Base-by-base conservation (phyloP, 495 filamentous ascomycete genomes). In the Neurospora discreta region DNA sequence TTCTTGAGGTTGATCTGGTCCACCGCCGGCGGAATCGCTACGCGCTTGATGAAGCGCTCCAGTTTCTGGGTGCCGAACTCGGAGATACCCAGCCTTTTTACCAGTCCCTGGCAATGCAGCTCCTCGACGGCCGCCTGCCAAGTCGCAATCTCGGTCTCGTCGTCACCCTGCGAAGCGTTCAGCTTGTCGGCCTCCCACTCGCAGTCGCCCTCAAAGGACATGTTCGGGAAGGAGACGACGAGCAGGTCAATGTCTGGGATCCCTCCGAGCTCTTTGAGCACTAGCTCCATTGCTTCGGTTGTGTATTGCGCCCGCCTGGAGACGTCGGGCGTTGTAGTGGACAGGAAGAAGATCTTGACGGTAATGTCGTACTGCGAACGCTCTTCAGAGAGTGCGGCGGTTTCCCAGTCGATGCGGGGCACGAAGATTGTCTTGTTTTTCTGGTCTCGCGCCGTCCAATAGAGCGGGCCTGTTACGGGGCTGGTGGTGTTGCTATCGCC, bases 1-100 rank as follows among this genome's bases (percentile, higher is more conserved):
- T 98, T 94, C 75, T 93, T 91, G 68, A 97, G 87, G 80, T 98
- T 98, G 85, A 99, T 96, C 87, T 99, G 95, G 81, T 98, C 88
- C 33, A 98, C 95, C 3, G 88, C 84, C 11, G 95, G 96, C 75
- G 89, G 90, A 65, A 97, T 83, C 58, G 82, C 85, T 23, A 92
- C 91, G 67, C 86, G 82, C 38, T 80, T 73, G 18, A 88, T 71
- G 70, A 88, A 85, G 10, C 87, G 84, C 3, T 86, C 80, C 46
- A 99, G 81, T 68, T 95, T 89, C 78, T 94, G 90, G 68, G 86
- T 91, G 39, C 95, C 93, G 78, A 97, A 98, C 78, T 99, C 95
- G 52, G 96, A 88, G 13, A 98, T 84, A 0, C 95, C 96, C 30
- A 98, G 85, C 69, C 89, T 88, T 74, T 84, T 82, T 67, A 94